These are phyloP conservation scores for Sicyos baderoa DNA, from an alignment of 306 rosid genomes.

Conservation along the genomic window DNA sequence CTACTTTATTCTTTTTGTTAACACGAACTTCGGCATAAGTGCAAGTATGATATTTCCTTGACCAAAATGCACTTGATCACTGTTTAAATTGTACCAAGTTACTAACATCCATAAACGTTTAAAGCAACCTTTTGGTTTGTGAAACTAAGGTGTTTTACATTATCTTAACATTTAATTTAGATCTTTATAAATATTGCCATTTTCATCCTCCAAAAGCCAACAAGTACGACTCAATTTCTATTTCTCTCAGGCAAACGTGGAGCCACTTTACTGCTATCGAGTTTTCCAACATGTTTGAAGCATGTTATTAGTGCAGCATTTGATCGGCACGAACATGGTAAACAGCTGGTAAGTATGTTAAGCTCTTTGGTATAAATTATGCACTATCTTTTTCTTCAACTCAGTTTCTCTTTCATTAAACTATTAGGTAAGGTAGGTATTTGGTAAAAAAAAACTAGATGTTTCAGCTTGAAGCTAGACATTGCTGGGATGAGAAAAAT, in stretches of 20 bases:
- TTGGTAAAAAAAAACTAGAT: neutral
- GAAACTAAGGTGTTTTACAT: neutral
- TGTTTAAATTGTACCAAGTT: too few relatives aligned
- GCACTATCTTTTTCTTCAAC: neutral
- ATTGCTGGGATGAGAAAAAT: neutral
- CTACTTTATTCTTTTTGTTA: too few relatives aligned
- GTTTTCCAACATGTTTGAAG: constrained; percentile 58
- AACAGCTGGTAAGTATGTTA: constrained; percentile 59
- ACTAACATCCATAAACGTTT: constrained; percentile 1
- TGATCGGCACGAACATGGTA: constrained; percentile 69
- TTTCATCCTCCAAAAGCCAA: constrained; percentile 7
- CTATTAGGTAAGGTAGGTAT: neutral
- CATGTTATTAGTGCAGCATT: constrained; percentile 65
- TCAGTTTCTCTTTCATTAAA: neutral
- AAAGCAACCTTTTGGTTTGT: neutral
- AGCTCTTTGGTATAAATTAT: neutral
- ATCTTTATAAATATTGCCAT: neutral
- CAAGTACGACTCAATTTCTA: constrained; percentile 19
- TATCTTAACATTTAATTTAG: neutral
- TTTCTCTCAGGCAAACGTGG: constrained; percentile 48
- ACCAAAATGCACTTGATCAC: too few relatives aligned
- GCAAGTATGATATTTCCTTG: too few relatives aligned
- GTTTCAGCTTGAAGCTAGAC: constrained; percentile 1
- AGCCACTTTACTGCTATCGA: constrained; percentile 51
- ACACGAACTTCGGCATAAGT: too few relatives aligned